phyloP scores from a whole-genome alignment of 1,284 basidiomycete species.

The Cutaneotrichosporon sp. region DNA sequence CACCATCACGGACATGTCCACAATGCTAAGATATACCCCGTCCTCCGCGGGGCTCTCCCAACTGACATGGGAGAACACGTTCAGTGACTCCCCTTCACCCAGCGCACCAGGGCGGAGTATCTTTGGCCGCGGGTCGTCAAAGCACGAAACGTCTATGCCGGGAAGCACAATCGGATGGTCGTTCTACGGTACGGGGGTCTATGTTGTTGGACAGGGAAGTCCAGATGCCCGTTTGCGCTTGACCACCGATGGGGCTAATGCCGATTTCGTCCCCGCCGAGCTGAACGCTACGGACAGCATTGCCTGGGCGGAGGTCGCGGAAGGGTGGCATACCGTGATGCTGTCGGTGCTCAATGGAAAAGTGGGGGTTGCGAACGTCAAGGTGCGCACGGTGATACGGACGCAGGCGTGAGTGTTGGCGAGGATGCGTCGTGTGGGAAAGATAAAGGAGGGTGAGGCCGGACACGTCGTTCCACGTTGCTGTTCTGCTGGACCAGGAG shows the following conservation, averaged over 20 bases:
- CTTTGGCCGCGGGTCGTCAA: not conserved
- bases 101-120: not conserved
- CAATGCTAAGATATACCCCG: constrained; percentile 2
- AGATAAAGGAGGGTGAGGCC: too few relatives aligned
- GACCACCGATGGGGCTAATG: constrained; percentile 5
- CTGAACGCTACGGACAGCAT: not conserved
- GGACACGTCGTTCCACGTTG: too few relatives aligned
- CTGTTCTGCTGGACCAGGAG: too few relatives aligned
- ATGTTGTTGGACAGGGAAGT: not conserved
- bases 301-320: not conserved
- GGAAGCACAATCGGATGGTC: not conserved
- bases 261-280: not conserved
- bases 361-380: not conserved
- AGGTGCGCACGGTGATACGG: not conserved
- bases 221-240: not conserved
- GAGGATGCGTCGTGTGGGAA: too few relatives aligned
- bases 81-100: not conserved
- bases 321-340: not conserved
- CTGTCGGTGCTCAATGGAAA: not conserved
- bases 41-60: not conserved
- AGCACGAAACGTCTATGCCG: not conserved
- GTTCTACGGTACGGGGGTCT: constrained; percentile 6
- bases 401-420: not conserved
- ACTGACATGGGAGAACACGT: not conserved
- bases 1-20: constrained; percentile 6